Evolutionary conservation across 768 basidiomycete genomes (phyloP), one percentile per base, ranked within the genome.

Genomic region (Boletus huronensis): DNA sequence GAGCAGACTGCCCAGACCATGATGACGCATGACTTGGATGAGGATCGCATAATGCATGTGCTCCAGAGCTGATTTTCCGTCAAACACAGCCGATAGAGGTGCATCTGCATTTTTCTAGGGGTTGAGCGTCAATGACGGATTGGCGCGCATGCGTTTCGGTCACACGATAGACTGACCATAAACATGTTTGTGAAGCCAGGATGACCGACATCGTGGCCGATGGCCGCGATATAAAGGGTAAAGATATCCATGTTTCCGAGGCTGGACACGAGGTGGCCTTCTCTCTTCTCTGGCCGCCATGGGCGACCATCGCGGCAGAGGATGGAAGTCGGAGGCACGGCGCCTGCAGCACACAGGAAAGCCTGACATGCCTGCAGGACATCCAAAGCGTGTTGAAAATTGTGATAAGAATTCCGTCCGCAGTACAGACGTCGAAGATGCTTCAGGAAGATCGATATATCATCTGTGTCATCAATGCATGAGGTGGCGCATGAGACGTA

Each of bases 131-230:
- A 66, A 34, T 45, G 38, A 54, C 6, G 25, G 10, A 35, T 29
- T 13, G 10, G 7, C 6, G 29, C 21, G 8, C 48, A 31, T 32
- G 54, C 25, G 48, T 35, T 38, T 34, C 25, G 47, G 51, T 28
- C 23, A 28, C 11, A 14, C 5, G 23, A 31, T 23, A 9, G 46
- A 79, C 83, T 69, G 63, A 92, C 94, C 90, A 98, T 90, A 73
- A 98, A 98, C 14, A 82, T 75, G 67, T 98, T 98, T 25, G 87
- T 89, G 53, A 98, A 82, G 0, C 97, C 97, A 0, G 97, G 97
- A 72, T 99, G 97, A 0, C 93, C 96, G 17, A 93, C 94, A 70
- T 99, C 97, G 66, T 99, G 97, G 0, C 97, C 97, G 62, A 99
- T 93, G 39, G 95, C 95, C 1, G 92, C 93, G 51, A 99, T 77